These are phyloP conservation scores for Noccaea caerulescens DNA, from an alignment of 345 rosid species.

Conservation along the genomic window DNA sequence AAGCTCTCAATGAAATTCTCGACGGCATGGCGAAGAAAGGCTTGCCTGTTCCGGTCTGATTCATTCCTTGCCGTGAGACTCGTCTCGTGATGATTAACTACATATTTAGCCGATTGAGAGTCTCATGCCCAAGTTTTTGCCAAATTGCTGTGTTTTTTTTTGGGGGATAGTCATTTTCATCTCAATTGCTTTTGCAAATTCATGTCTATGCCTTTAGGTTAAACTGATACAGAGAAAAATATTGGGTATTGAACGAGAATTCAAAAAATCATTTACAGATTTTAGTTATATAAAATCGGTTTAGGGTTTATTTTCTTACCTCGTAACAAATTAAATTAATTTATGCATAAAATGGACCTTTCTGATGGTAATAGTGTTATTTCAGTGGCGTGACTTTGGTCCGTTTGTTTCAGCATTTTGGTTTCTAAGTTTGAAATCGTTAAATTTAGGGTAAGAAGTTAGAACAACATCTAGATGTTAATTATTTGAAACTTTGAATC, in stretches of 20 bases:
- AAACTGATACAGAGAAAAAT: constrained; percentile 21
- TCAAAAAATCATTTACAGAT: background rate
- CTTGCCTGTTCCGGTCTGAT: constrained; percentile 79
- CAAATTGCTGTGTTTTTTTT: constrained; percentile 18
- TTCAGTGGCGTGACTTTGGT: too few relatives aligned
- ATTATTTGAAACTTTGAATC: too few relatives aligned
- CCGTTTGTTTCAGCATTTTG: too few relatives aligned
- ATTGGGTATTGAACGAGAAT: background rate
- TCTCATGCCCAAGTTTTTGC: constrained; percentile 34
- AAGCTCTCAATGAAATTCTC: constrained; percentile 86
- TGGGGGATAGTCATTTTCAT: background rate
- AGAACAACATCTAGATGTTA: too few relatives aligned
- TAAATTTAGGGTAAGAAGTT: too few relatives aligned
- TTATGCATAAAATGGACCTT: too few relatives aligned
- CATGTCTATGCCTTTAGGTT: constrained; percentile 28
- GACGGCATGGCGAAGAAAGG: constrained; percentile 95
- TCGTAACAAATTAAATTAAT: background rate
- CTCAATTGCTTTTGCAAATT: constrained; percentile 18
- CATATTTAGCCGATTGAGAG: constrained; percentile 13
- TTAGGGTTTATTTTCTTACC: constrained; percentile 4
- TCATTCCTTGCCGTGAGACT: constrained; percentile 13
- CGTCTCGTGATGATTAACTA: constrained; percentile 6
- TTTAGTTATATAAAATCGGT: background rate
- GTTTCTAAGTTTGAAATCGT: too few relatives aligned
- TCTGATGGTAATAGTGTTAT: too few relatives aligned